Evolutionary conservation across 768 basidiomycete genomes (phyloP).

Genomic region (Pleurotus citrinopileatus): DNA sequence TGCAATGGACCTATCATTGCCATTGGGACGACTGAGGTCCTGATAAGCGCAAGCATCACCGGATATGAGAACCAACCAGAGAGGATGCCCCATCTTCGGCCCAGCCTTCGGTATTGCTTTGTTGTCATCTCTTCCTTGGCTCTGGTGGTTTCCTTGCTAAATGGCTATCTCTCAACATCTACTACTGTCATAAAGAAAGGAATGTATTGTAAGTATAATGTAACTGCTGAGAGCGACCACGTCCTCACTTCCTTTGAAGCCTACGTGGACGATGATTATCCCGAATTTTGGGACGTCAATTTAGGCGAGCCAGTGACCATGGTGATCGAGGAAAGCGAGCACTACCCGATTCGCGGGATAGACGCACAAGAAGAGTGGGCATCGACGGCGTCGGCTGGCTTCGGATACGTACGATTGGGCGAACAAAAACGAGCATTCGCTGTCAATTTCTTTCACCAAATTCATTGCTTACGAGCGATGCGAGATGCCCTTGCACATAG

Average conservation of each 20-base stretch:
- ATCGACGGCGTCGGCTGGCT: conserved; percentile 22
- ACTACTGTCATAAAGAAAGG: background rate
- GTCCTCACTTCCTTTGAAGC: conserved; percentile 15
- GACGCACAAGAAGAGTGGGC: conserved; percentile 26
- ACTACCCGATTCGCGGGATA: conserved; percentile 21
- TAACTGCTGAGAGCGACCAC: background rate
- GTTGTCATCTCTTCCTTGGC: background rate
- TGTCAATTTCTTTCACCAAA: conserved; percentile 29
- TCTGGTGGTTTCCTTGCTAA: background rate
- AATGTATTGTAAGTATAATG: background rate
- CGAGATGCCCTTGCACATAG: conserved; percentile 11
- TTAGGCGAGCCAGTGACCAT: conserved; percentile 16
- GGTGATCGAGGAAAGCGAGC: conserved; percentile 26
- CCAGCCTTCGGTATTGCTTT: background rate
- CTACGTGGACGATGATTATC: conserved; percentile 27
- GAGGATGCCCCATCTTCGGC: background rate
- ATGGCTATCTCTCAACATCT: background rate
- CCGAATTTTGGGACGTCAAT: conserved; percentile 21
- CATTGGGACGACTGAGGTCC: no score
- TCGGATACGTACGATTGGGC: conserved; percentile 28
- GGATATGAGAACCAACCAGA: background rate
- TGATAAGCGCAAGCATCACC: no score
- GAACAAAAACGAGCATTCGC: conserved; percentile 25
- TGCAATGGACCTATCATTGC: no score
- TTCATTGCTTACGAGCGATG: conserved; percentile 29